phyloP scores from a whole-genome alignment of 2,329 filamentous ascomycete genomes.

The Fusarium sp. region DNA sequence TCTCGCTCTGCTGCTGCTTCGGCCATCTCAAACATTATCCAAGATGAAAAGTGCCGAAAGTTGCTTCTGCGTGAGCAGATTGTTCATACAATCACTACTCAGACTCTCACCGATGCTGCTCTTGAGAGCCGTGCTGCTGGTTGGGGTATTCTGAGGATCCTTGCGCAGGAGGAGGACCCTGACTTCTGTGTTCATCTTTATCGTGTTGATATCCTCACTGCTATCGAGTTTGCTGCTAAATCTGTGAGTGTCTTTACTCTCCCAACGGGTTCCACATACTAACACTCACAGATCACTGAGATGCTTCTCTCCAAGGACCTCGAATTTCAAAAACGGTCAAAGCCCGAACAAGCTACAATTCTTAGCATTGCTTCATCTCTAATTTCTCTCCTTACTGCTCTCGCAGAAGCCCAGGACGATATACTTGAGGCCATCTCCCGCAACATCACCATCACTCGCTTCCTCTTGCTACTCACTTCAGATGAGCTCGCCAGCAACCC shows the following conservation, averaged over 20 bases:
- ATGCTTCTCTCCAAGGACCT: conserved; percentile 53
- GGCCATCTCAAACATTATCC: conserved; percentile 69
- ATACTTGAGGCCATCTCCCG: conserved; percentile 64
- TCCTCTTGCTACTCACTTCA: conserved; percentile 64
- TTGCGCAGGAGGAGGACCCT: conserved; percentile 70
- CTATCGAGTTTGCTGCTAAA: conserved; percentile 65
- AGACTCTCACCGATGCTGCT: conserved; percentile 70
- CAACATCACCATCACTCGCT: conserved; percentile 58
- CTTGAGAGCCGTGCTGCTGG: conserved; percentile 71
- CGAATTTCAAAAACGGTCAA: conserved; percentile 58
- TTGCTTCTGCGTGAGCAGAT: conserved; percentile 73
- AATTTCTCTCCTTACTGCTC: conserved; percentile 60
- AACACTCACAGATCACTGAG: conserved; percentile 51
- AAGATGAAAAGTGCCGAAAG: conserved; percentile 70
- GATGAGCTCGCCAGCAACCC: conserved; percentile 54
- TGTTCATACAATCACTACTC: conserved; percentile 68
- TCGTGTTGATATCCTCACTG: conserved; percentile 68
- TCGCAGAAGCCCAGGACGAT: conserved; percentile 69
- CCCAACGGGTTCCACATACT: background rate
- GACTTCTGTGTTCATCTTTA: conserved; percentile 74
- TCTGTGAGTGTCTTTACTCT: conserved; percentile 52
- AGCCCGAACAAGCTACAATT: conserved; percentile 62
- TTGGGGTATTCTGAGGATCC: conserved; percentile 72
- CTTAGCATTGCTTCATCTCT: conserved; percentile 66
- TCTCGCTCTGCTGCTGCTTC: conserved; percentile 67